Percentiles rank a stretch among this genome's conserved stretches.
These are phyloP conservation scores for Apophysomyces sp. DNA, from an alignment of 371 early-diverging fungal species.

Conservation along the genomic window DNA sequence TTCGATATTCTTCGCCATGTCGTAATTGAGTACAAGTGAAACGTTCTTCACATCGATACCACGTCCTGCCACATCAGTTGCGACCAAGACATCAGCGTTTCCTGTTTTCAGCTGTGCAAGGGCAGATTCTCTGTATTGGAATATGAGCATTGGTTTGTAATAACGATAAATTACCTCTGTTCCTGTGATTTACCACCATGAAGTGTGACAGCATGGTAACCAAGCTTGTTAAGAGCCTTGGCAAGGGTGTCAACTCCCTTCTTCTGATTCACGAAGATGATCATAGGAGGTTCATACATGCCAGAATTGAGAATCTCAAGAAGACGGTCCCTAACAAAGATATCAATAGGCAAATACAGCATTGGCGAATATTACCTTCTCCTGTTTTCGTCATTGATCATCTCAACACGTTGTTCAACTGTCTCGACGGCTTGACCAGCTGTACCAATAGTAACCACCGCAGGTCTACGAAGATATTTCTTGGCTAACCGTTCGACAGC, in stretches of 20 bases:
- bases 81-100: conserved; percentile 79
- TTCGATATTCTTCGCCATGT: conserved; percentile 97
- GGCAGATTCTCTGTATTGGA: conserved; percentile 58
- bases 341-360: not conserved
- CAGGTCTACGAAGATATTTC: conserved; percentile 89
- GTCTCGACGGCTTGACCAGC: conserved; percentile 97
- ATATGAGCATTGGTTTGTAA: not conserved
- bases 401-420: conserved; percentile 94
- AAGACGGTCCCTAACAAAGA: conserved; percentile 61
- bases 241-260: conserved; percentile 78
- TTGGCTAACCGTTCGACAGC: conserved; percentile 94
- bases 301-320: conserved; percentile 70
- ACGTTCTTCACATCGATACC: conserved; percentile 99
- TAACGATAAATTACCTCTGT: conserved; percentile 58
- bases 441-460: conserved; percentile 96
- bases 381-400: conserved; percentile 81
- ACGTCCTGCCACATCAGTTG: conserved; percentile 98
- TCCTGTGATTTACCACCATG: conserved; percentile 98
- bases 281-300: conserved; percentile 82
- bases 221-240: conserved; percentile 68
- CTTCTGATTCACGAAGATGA: conserved; percentile 98
- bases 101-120: conserved; percentile 76
- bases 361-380: conserved; percentile 58
- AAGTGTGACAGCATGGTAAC: conserved; percentile 74
- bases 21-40: conserved; percentile 95